phyloP scores from a whole-genome alignment of 257 asterid species.

The Solanum sparsipilum region DNA sequence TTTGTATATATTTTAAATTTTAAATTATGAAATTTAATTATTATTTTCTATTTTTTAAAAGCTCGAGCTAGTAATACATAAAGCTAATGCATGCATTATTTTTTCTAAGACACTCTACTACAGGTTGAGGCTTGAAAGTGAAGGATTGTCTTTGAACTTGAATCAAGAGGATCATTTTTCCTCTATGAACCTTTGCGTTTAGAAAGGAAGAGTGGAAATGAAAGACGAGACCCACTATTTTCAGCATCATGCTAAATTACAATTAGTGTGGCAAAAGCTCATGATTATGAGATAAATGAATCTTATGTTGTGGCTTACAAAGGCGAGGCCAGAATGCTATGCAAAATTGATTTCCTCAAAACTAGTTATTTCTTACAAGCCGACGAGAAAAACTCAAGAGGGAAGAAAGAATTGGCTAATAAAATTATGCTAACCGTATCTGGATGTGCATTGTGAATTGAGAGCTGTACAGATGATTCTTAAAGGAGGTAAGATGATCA shows the following conservation, averaged over 20 bases:
- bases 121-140: neutral
- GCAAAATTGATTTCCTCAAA: neutral
- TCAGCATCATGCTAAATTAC: neutral
- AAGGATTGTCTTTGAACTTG: neutral
- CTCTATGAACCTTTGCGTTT: neutral
- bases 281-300: neutral
- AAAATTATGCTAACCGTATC: neutral
- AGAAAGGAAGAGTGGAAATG: neutral
- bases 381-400: neutral
- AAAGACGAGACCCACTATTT: neutral
- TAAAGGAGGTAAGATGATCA: constrained; percentile 12
- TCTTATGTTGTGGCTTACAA: neutral
- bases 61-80: neutral
- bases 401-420: neutral
- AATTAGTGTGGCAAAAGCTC: neutral
- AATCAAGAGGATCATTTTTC: neutral
- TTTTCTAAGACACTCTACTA: neutral
- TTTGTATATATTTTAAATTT: too few relatives aligned
- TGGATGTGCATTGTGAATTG: neutral
- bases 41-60: too few relatives aligned
- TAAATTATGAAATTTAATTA: neutral
- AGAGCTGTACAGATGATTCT: neutral
- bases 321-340: neutral
- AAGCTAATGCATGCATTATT: too few relatives aligned
- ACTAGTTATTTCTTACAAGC: neutral